A percentile compares a stretch with the other conserved stretches of the same genome.
Conservation (phyloP, 2,329 filamentous ascomycete genomes). For the Colletotrichum sp. region DNA sequence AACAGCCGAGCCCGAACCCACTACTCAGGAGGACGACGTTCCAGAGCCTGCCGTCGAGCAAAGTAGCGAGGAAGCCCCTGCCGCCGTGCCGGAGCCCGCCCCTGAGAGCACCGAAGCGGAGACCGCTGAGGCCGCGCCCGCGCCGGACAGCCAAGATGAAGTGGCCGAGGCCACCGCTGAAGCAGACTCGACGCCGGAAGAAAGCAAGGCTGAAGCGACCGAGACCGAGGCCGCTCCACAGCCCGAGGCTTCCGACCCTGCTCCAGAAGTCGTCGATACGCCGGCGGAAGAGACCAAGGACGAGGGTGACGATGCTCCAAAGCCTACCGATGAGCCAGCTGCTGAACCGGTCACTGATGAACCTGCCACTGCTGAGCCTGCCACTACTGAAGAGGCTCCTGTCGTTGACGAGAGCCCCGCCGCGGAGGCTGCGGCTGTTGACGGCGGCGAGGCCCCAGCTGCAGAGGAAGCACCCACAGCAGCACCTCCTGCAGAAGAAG, state of each 20-base stretch:
- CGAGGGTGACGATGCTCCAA: background rate
- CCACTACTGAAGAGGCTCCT: background rate
- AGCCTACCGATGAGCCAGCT: background rate
- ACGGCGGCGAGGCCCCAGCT: background rate
- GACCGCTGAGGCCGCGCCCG: background rate
- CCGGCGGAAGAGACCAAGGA: background rate
- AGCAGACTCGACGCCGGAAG: background rate
- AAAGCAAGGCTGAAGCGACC: background rate
- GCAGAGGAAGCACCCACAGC: background rate
- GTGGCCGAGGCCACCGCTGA: background rate
- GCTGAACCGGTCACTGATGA: background rate
- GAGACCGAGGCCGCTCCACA: background rate
- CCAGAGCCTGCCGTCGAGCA: background rate
- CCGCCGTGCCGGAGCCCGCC: background rate
- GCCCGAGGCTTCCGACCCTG: background rate
- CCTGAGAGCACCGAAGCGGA: background rate
- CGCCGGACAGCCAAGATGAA: background rate
- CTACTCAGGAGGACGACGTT: background rate
- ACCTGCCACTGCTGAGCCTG: background rate
- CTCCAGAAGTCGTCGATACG: background rate
- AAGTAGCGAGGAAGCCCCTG: background rate
- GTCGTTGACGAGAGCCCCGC: background rate
- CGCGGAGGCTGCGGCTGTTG: background rate
- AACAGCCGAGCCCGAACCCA: background rate
- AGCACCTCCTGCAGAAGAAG: background rate